phyloP scores from a whole-genome alignment of 1,284 basidiomycete genomes.

The Volvariella volvacea region DNA sequence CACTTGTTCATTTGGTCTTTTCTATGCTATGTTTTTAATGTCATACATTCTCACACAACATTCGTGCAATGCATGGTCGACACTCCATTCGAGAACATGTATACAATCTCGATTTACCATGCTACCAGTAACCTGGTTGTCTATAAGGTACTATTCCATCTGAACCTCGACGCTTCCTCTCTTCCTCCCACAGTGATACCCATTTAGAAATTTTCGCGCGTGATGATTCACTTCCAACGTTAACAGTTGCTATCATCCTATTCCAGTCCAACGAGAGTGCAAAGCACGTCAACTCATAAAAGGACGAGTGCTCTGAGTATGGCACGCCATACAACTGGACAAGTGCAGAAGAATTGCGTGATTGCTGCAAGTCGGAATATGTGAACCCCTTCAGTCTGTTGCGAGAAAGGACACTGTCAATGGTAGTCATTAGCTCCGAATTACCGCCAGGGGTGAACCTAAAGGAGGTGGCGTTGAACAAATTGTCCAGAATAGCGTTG shows the following conservation, averaged over 20 bases:
- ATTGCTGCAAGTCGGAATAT: slow-evolving; percentile 59
- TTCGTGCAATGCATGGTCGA: slow-evolving; percentile 19
- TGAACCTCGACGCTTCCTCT: slow-evolving; percentile 56
- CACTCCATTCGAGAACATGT: slow-evolving; percentile 2
- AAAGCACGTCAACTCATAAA: slow-evolving; percentile 92
- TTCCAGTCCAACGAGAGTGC: slow-evolving; percentile 78
- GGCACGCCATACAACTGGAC: slow-evolving; percentile 85
- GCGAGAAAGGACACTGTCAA: slow-evolving; percentile 60
- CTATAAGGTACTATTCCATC: slow-evolving; percentile 56
- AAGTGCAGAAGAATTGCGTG: slow-evolving; percentile 63
- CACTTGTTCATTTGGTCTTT: slow-evolving; percentile 17
- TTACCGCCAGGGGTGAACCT: slow-evolving; percentile 74
- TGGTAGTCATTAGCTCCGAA: slow-evolving; percentile 51
- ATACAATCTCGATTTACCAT: slow-evolving; percentile 8
- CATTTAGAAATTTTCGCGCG: slow-evolving; percentile 82
- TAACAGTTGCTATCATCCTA: slow-evolving; percentile 93
- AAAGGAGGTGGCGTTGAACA: neutral
- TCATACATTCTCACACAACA: slow-evolving; percentile 27
- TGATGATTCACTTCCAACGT: slow-evolving; percentile 77
- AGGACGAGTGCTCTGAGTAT: slow-evolving; percentile 94
- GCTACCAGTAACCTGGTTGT: slow-evolving; percentile 62
- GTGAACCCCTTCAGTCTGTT: slow-evolving; percentile 66
- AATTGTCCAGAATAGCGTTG: neutral
- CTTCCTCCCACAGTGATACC: slow-evolving; percentile 82
- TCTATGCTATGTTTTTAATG: slow-evolving; percentile 43